Conservation (phyloP, 2,329 filamentous ascomycete species). For the Fusarium illudens region DNA sequence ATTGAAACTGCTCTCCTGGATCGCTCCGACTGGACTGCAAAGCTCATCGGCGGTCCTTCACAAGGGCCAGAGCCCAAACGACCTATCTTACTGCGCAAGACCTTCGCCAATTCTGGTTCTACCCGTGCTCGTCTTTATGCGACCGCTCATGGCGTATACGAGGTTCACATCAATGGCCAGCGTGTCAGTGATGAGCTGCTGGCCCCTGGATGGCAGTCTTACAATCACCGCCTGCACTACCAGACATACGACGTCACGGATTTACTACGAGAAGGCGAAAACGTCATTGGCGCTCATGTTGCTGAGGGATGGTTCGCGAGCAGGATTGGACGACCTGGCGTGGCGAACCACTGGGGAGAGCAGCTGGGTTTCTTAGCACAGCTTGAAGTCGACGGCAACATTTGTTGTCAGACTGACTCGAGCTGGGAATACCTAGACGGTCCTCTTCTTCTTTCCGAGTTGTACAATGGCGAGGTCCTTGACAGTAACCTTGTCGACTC, state of each 20-base stretch:
- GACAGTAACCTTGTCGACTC: conserved; percentile 4
- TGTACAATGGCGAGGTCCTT: conserved; percentile 15
- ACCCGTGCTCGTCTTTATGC: conserved; percentile 52
- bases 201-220: conserved; percentile 60
- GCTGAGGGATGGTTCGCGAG: conserved; percentile 58
- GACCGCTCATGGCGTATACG: conserved; percentile 54
- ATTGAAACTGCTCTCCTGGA: conserved; percentile 27
- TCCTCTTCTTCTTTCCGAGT: conserved; percentile 1
- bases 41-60: conserved; percentile 36
- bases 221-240: conserved; percentile 56
- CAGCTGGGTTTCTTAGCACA: conserved; percentile 17
- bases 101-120: not conserved
- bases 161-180: conserved; percentile 54
- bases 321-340: conserved; percentile 35
- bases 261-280: conserved; percentile 45
- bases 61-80: conserved; percentile 5
- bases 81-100: not conserved
- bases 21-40: conserved; percentile 42
- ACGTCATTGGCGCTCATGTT: conserved; percentile 49
- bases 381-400: conserved; percentile 46
- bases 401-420: conserved; percentile 45
- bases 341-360: not conserved
- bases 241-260: conserved; percentile 58
- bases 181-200: conserved; percentile 49
- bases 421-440: conserved; percentile 41